Evolutionary conservation across 306 rosid species (phyloP).

Genomic region (Dryas octopetala): DNA sequence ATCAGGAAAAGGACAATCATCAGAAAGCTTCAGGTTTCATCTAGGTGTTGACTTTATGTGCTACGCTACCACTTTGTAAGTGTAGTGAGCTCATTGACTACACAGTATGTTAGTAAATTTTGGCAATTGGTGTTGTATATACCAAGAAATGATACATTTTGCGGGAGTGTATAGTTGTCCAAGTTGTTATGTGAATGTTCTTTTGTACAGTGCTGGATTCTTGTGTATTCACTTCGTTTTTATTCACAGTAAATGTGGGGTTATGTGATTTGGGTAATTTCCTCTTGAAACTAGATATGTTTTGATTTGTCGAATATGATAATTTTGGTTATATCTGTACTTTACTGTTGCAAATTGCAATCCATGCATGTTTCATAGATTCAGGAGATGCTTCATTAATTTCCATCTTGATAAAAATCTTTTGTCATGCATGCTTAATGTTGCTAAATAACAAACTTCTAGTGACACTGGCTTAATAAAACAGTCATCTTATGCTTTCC

Average conservation of each 20-base stretch:
- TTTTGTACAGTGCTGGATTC: slow-evolving; percentile 2
- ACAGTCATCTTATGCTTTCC: no score
- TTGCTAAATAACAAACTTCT: no score
- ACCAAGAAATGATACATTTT: neutral
- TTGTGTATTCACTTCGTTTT: neutral
- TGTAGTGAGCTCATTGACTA: slow-evolving; percentile 5
- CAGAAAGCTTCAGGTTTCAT: slow-evolving; percentile 22
- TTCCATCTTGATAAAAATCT: no score
- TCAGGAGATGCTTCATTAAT: no score
- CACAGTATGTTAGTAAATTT: neutral
- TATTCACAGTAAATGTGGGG: neutral
- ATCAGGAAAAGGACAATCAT: slow-evolving; percentile 9
- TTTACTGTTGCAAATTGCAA: no score
- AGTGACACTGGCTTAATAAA: no score
- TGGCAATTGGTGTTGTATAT: slow-evolving; percentile 17
- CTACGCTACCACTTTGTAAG: neutral
- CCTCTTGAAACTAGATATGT: neutral
- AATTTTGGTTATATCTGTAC: neutral
- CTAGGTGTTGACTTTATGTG: neutral
- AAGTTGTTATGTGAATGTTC: slow-evolving; percentile 15
- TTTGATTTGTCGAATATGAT: neutral
- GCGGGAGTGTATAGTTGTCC: slow-evolving; percentile 9
- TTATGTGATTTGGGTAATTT: neutral
- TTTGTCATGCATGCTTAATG: no score
- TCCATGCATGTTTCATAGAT: no score